A percentile compares a stretch with the other conserved stretches of the same genome.
These are phyloP conservation scores for Phaeodactylum tricornutum DNA, from an alignment of 108 stramenopile genomes.

Conservation along the genomic window DNA sequence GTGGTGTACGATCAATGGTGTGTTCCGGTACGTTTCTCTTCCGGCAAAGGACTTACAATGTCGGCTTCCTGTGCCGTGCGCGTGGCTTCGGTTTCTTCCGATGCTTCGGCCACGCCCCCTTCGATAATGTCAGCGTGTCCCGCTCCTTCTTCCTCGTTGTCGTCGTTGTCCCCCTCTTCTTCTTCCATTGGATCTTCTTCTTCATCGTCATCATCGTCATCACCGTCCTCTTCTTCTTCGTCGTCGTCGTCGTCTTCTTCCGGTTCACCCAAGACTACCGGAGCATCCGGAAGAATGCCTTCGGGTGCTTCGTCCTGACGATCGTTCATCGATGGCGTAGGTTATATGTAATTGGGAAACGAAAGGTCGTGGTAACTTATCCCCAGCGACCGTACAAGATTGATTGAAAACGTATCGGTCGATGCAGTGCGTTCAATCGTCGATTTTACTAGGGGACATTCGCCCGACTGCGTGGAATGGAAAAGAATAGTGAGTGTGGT, in stretches of 20 bases:
- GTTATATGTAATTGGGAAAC: too few relatives aligned
- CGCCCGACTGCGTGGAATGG: too few relatives aligned
- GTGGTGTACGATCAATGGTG: conserved; percentile 17
- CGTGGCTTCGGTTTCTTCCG: conserved; percentile 2
- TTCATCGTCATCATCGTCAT: conserved; percentile 12
- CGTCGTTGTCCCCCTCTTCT: conserved; percentile 17
- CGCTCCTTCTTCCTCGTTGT: conserved; percentile 12
- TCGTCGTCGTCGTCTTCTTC: conserved; percentile 16
- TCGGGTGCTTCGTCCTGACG: too few relatives aligned
- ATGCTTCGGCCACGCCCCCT: conserved; percentile 11
- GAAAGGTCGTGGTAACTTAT: too few relatives aligned
- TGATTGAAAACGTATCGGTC: too few relatives aligned
- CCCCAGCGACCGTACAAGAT: too few relatives aligned
- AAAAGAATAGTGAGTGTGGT: too few relatives aligned
- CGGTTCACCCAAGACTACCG: conserved; percentile 1
- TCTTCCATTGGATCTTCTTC: conserved; percentile 15
- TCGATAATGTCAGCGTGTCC: conserved; percentile 13
- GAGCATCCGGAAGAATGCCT: too few relatives aligned
- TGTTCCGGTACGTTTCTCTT: too few relatives aligned
- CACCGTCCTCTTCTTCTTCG: conserved; percentile 16
- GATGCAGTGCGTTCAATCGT: too few relatives aligned
- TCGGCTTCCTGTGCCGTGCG: conserved; percentile 17
- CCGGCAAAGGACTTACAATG: conserved; percentile 13
- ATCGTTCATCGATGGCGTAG: too few relatives aligned
- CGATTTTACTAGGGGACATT: too few relatives aligned